Evolutionary conservation across 345 rosid genomes (phyloP), one percentile per base, ranked within the genome.

Genomic region (Eucalyptus coolabah): DNA sequence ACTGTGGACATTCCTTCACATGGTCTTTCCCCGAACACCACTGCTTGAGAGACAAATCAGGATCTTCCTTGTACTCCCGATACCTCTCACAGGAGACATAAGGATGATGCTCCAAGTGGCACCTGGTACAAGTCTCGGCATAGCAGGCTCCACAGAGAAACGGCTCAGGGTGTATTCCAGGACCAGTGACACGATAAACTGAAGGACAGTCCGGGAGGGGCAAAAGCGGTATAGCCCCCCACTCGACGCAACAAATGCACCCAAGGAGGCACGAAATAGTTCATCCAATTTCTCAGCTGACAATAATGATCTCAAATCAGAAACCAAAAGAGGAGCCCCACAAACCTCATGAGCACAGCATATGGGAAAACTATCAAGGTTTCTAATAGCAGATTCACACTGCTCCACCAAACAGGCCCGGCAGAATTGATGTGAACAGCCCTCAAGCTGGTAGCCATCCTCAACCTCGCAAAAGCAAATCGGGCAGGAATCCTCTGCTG

Each of bases 171-270:
- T 1, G 30, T 77, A 77, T 21, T 44, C 91, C 91, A 1, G 34
- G 69, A 17, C 89, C 91, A 32, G 96, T 93, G 24, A 95, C 95
- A 40, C 90, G 93, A 89, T 97, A 97, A 60, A 97, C 92, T 7
- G 98, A 95, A 42, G 95, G 97, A 92, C 98, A 97, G 91, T 96
- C 99, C 3, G 98, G 98, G 98, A 95, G 15, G 99, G 95, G 93
- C 98, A 97, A 90, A 97, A 98, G 91, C 96, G 91, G 90, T 93
- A 96, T 47, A 53, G 88, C 28, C 96, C 97, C 54, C 93, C 90
- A 81, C 98, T 96, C 1, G 98, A 91, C 45, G 96, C 92, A 7
- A 96, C 97, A 86, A 92, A 96, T 56, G 95, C 92, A 86, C 94
- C 94, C 72, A 98, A 72, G 37, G 99, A 95, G 86, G 98, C 95